Percentiles rank a stretch among this genome's conserved stretches.
Conservation (phyloP, 106 monocot species). For the Dendrobium nobile region DNA sequence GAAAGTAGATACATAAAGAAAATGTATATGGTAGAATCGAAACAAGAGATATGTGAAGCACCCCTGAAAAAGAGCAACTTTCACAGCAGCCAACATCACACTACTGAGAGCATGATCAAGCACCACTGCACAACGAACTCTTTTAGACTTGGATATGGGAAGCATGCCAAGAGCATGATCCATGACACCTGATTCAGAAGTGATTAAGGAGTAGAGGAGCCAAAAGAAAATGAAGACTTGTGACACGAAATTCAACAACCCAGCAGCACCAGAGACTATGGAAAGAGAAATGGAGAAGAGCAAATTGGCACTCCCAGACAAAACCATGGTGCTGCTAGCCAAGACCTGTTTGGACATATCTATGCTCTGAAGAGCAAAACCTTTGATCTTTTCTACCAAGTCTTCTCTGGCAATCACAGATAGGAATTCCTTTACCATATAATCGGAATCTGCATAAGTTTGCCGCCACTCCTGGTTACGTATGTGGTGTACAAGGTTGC, state of each 20-base stretch:
- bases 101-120: conserved; percentile 36
- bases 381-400: conserved; percentile 38
- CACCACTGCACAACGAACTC: conserved; percentile 31
- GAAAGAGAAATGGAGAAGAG: conserved; percentile 22
- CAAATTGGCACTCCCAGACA: conserved; percentile 29
- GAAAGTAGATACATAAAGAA: conserved; percentile 40
- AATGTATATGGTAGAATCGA: conserved; percentile 37
- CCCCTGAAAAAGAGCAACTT: conserved; percentile 45
- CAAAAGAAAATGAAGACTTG: conserved; percentile 40
- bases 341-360: conserved; percentile 25
- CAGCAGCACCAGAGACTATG: conserved; percentile 38
- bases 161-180: conserved; percentile 36
- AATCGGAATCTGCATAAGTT: conserved; percentile 19
- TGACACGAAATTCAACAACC: conserved; percentile 35
- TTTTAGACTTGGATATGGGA: conserved; percentile 25
- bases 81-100: conserved; percentile 34
- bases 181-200: conserved; percentile 40
- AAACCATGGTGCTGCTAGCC: conserved; percentile 29
- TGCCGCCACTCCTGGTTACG: conserved; percentile 28
- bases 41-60: conserved; percentile 43
- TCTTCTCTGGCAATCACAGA: conserved; percentile 28
- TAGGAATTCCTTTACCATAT: conserved; percentile 21
- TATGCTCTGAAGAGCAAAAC: conserved; percentile 34
- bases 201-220: conserved; percentile 44
- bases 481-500: conserved; percentile 6